Percentiles rank a stretch among this genome's conserved stretches.
Evolutionary conservation across 2,329 filamentous ascomycete species (phyloP).

Genomic region (Botrytis aclada): DNA sequence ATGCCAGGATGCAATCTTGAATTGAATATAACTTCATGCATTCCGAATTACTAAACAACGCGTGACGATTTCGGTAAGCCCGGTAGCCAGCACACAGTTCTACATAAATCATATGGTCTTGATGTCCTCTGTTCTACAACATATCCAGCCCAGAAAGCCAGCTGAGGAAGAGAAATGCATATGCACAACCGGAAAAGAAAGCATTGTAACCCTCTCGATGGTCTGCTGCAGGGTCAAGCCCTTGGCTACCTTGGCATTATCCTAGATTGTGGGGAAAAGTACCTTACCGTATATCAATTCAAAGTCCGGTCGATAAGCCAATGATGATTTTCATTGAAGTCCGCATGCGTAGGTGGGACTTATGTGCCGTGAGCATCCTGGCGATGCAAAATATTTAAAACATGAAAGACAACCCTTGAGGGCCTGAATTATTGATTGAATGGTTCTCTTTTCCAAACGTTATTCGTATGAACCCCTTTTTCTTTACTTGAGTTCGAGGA

Average conservation of each 20-base stretch:
- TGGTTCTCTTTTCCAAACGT: neutral
- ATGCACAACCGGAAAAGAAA: neutral
- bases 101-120: neutral
- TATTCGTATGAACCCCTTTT: neutral
- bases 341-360: slow-evolving; percentile 12
- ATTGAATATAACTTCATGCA: neutral
- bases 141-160: neutral
- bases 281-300: neutral
- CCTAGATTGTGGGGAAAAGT: slow-evolving; percentile 13
- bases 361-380: neutral
- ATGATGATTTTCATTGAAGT: neutral
- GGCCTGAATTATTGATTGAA: neutral
- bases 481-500: neutral
- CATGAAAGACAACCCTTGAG: neutral
- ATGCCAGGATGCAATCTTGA: neutral
- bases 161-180: neutral
- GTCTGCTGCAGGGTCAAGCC: slow-evolving; percentile 3
- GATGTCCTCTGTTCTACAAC: neutral
- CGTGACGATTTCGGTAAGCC: neutral
- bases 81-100: neutral
- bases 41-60: neutral
- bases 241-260: slow-evolving; percentile 11
- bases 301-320: neutral
- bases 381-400: neutral
- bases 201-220: neutral